Conservation (phyloP, 129 eudicot species). For the Helianthus annuus region DNA sequence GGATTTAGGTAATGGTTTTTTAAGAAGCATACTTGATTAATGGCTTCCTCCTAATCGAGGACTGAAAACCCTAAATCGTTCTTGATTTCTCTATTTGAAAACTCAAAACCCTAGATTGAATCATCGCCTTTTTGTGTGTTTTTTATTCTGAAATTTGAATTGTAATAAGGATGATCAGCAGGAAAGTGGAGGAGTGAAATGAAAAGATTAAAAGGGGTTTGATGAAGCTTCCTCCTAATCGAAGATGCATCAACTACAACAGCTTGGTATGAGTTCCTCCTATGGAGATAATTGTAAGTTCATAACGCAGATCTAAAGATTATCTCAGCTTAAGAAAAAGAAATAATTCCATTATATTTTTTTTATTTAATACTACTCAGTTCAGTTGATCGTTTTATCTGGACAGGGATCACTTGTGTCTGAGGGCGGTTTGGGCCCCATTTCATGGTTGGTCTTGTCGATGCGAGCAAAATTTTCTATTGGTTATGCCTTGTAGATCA, state of each 20-base stretch:
- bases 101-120: constrained; percentile 42
- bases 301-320: too few species aligned
- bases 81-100: constrained; percentile 28
- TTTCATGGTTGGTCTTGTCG: constrained; percentile 39
- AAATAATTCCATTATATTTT: neutral
- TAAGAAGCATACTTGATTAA: neutral
- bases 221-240: constrained; percentile 94
- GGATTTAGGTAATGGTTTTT: constrained; percentile 45
- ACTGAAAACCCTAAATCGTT: too few species aligned
- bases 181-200: constrained; percentile 77
- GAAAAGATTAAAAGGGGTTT: constrained; percentile 86
- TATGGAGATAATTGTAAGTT: constrained; percentile 80
- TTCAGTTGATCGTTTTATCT: neutral
- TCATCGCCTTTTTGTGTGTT: neutral
- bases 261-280: neutral
- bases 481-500: neutral
- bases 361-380: neutral
- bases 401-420: constrained; percentile 43
- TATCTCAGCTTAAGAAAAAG: neutral
- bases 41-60: too few species aligned
- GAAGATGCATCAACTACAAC: constrained; percentile 93
- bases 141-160: constrained; percentile 3
- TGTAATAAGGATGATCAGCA: constrained; percentile 55
- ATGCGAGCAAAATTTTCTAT: neutral
- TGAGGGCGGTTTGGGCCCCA: constrained; percentile 34